These are phyloP conservation scores for Solanum lycopersicoides DNA, from an alignment of 257 asterid species.

Conservation along the genomic window DNA sequence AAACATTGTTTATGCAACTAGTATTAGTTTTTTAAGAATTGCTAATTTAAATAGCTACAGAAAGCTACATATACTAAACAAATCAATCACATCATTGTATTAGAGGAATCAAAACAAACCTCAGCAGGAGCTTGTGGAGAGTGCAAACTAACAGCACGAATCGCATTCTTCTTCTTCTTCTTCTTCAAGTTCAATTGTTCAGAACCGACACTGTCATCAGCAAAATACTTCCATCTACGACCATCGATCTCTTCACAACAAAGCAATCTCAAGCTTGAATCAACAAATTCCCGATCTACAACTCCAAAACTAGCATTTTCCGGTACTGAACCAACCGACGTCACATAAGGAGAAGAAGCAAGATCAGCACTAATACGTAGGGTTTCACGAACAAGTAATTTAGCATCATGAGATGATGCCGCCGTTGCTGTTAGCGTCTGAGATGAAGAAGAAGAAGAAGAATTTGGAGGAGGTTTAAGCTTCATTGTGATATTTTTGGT, in stretches of 20 bases:
- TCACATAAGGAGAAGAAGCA: conserved; percentile 52
- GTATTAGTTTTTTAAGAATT: neutral
- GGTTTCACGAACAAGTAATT: conserved; percentile 81
- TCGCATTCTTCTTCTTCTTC: conserved; percentile 51
- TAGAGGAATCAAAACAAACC: conserved; percentile 19
- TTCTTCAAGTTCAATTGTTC: conserved; percentile 22
- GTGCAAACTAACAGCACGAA: conserved; percentile 73
- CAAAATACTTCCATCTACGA: conserved; percentile 73
- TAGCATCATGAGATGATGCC: conserved; percentile 46
- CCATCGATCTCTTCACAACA: conserved; percentile 95
- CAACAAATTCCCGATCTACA: conserved; percentile 45
- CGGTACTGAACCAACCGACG: conserved; percentile 12
- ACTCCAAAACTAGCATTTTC: conserved; percentile 46
- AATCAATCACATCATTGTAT: neutral
- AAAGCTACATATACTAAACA: too few species aligned
- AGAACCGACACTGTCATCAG: conserved; percentile 27
- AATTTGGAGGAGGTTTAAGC: conserved; percentile 49
- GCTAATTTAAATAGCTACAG: neutral
- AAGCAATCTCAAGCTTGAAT: conserved; percentile 71
- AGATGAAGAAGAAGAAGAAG: conserved; percentile 45
- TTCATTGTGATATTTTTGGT: conserved; percentile 32
- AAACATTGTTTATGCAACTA: neutral
- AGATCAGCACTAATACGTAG: conserved; percentile 95
- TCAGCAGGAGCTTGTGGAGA: conserved; percentile 64
- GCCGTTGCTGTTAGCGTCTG: conserved; percentile 43